Evolutionary conservation across 2,329 filamentous ascomycete species (phyloP).

Genomic region (Penicillium frequentans): DNA sequence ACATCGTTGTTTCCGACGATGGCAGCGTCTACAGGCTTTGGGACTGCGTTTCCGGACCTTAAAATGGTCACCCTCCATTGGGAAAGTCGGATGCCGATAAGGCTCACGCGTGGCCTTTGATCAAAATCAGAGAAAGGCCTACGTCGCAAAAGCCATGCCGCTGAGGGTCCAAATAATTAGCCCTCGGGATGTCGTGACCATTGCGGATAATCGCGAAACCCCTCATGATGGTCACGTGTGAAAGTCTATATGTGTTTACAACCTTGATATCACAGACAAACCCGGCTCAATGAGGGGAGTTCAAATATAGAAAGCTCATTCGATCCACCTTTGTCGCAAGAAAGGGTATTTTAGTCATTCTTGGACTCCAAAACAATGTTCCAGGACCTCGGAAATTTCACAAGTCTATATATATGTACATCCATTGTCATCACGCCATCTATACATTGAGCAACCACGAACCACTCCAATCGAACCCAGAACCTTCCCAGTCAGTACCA

Average conservation of each 20-base stretch:
- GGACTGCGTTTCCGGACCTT: conserved; percentile 20
- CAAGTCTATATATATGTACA: neutral
- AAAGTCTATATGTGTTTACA: no score
- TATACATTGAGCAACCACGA: conserved; percentile 26
- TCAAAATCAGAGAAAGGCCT: neutral
- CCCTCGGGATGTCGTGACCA: conserved; percentile 2
- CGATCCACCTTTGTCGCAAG: no score
- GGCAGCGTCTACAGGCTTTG: conserved; percentile 21
- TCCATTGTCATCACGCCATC: neutral
- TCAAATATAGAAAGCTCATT: no score
- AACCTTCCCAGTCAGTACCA: conserved; percentile 24
- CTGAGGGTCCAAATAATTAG: neutral
- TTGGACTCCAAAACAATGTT: neutral
- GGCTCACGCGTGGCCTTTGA: neutral
- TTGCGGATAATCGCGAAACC: conserved; percentile 2
- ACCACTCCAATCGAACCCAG: conserved; percentile 28
- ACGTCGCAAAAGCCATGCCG: neutral
- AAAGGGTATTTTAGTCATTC: no score
- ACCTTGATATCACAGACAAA: no score
- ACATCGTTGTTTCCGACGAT: conserved; percentile 24
- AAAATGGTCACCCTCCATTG: neutral
- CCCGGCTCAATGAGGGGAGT: no score
- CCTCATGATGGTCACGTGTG: conserved; percentile 1
- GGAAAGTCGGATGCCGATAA: neutral
- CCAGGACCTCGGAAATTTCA: no score